Percentiles rank a stretch among this genome's conserved stretches.
These are phyloP conservation scores for Hypoxylon sp. DNA, from an alignment of 2,329 filamentous ascomycete genomes.

Conservation along the genomic window DNA sequence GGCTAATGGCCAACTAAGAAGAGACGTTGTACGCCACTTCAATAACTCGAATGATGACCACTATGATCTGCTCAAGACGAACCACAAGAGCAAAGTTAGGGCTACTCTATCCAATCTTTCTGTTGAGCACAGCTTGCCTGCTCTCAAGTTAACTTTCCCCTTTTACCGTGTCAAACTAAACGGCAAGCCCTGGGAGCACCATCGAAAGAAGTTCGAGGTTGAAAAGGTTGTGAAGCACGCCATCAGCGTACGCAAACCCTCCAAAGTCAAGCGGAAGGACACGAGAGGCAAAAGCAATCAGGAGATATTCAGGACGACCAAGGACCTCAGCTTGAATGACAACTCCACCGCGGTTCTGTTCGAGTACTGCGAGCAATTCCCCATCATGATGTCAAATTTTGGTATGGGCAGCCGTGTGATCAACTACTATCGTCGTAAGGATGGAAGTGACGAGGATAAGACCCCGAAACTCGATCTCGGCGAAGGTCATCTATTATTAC, in stretches of 20 bases:
- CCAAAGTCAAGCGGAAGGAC: constrained; percentile 79
- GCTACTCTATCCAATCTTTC: constrained; percentile 89
- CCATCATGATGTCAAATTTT: constrained; percentile 91
- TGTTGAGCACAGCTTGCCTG: constrained; percentile 95
- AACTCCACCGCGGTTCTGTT: constrained; percentile 88
- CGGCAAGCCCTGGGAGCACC: constrained; percentile 72
- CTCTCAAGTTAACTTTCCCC: constrained; percentile 89
- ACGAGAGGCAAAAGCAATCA: constrained; percentile 81
- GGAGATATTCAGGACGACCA: constrained; percentile 80
- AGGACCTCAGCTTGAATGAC: constrained; percentile 85
- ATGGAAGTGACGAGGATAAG: constrained; percentile 75
- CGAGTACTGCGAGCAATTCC: constrained; percentile 95
- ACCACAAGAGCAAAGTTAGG: constrained; percentile 94
- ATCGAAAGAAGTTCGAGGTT: constrained; percentile 75
- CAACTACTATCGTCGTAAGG: constrained; percentile 93
- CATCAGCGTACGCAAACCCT: constrained; percentile 58
- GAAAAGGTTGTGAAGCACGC: constrained; percentile 55
- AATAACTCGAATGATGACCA: constrained; percentile 97
- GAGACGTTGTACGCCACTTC: constrained; percentile 81
- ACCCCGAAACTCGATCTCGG: constrained; percentile 85
- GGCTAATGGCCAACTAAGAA: constrained; percentile 73
- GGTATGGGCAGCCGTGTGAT: constrained; percentile 96
- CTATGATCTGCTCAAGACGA: constrained; percentile 95
- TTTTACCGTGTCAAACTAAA: constrained; percentile 91
- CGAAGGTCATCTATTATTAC: constrained; percentile 85